Percentiles rank a stretch among this genome's conserved stretches.
Conservation (phyloP, 2,329 filamentous ascomycete species). For the Calonectria hongkongensis region DNA sequence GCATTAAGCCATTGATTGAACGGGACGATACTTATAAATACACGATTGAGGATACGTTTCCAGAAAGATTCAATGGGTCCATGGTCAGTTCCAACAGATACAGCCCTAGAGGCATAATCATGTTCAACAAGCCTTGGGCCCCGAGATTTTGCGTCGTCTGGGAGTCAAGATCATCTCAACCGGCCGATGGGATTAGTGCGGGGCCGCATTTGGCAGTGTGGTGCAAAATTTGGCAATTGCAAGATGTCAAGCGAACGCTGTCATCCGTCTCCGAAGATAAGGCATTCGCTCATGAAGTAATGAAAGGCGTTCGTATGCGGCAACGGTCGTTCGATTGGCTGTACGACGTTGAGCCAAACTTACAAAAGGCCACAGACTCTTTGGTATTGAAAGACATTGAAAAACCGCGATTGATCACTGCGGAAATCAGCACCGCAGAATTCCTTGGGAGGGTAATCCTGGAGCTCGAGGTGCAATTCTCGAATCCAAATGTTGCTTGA, state of each 20-base stretch:
- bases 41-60: constrained; percentile 28
- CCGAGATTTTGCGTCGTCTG: constrained; percentile 34
- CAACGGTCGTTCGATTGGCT: constrained; percentile 26
- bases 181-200: not conserved
- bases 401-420: constrained; percentile 14
- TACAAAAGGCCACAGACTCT: not conserved
- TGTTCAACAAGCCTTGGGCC: constrained; percentile 30
- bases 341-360: constrained; percentile 2
- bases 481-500: not conserved
- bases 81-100: constrained; percentile 23
- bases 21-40: constrained; percentile 20
- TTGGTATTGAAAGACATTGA: not conserved
- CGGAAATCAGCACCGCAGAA: constrained; percentile 17
- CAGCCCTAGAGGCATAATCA: constrained; percentile 28
- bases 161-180: constrained; percentile 10
- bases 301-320: constrained; percentile 30
- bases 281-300: constrained; percentile 26
- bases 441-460: constrained; percentile 31
- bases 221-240: constrained; percentile 33
- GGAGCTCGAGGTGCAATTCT: constrained; percentile 23
- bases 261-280: not conserved
- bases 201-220: not conserved
- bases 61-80: constrained; percentile 11
- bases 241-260: constrained; percentile 17
- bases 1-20: constrained; percentile 25